Conservation (phyloP, 2,329 filamentous ascomycete species). For the Trichoderma pleuroti region DNA sequence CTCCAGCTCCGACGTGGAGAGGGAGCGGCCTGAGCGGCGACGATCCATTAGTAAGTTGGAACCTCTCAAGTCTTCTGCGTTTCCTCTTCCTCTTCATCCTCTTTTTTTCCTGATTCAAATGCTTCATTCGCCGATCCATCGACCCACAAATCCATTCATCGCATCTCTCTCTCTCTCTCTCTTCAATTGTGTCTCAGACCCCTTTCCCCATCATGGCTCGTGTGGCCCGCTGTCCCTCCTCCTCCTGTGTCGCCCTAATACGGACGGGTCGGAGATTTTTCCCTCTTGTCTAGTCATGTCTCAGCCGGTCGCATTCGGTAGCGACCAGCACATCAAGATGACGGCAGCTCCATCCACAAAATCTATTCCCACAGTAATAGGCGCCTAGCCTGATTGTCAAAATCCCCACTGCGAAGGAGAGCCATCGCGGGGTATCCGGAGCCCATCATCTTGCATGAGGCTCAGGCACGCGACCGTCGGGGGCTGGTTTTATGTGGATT, state of each 20-base stretch:
- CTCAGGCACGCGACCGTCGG: background rate
- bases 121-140: conserved; percentile 4
- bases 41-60: conserved; percentile 20
- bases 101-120: conserved; percentile 18
- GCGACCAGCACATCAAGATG: background rate
- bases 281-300: conserved; percentile 9
- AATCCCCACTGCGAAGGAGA: background rate
- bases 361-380: background rate
- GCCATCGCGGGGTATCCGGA: conserved; percentile 14
- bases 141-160: background rate
- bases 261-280: conserved; percentile 15
- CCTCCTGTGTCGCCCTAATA: conserved; percentile 1
- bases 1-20: background rate
- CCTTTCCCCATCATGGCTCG: background rate
- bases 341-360: conserved; percentile 10
- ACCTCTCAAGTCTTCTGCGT: background rate
- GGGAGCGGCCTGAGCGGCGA: background rate
- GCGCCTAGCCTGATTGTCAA: conserved; percentile 4
- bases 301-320: background rate
- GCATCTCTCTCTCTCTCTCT: background rate
- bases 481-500: conserved; percentile 8
- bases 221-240: background rate
- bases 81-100: background rate
- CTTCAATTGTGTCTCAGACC: background rate
- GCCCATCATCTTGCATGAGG: conserved; percentile 12